These are phyloP conservation scores for Neodidymelliopsis sp. DNA, from an alignment of 2,329 filamentous ascomycete species.

Conservation along the genomic window DNA sequence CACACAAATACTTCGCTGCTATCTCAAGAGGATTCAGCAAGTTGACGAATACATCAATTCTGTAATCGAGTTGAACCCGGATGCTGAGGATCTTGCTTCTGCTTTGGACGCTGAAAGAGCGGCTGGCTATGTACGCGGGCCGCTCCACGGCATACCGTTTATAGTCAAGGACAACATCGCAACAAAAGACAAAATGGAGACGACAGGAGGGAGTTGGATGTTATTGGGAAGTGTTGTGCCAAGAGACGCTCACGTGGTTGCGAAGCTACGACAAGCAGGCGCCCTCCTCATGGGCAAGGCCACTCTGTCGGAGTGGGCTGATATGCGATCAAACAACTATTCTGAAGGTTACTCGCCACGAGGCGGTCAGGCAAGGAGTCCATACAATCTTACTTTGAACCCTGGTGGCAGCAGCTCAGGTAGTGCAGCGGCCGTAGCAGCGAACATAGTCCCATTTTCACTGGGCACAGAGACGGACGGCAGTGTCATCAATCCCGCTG, in stretches of 20 bases:
- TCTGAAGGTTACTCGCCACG: slow-evolving; percentile 44
- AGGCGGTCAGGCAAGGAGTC: slow-evolving; percentile 45
- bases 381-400: slow-evolving; percentile 72
- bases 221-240: slow-evolving; percentile 71
- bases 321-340: slow-evolving; percentile 45
- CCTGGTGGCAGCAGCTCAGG: slow-evolving; percentile 75
- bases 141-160: slow-evolving; percentile 78
- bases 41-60: slow-evolving; percentile 70
- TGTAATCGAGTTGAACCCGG: slow-evolving; percentile 72
- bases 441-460: slow-evolving; percentile 69
- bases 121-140: slow-evolving; percentile 65
- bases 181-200: slow-evolving; percentile 74
- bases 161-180: slow-evolving; percentile 69
- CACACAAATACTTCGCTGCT: slow-evolving; percentile 33
- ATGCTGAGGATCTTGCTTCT: slow-evolving; percentile 68
- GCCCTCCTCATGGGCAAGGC: slow-evolving; percentile 74
- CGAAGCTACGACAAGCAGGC: slow-evolving; percentile 68
- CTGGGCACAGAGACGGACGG: slow-evolving; percentile 79
- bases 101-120: slow-evolving; percentile 67
- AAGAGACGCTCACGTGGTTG: slow-evolving; percentile 71
- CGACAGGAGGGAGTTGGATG: slow-evolving; percentile 74
- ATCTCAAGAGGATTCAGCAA: slow-evolving; percentile 67
- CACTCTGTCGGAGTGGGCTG: slow-evolving; percentile 75
- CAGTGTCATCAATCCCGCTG: slow-evolving; percentile 72
- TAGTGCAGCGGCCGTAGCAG: slow-evolving; percentile 68